Evolutionary conservation across 257 asterid genomes (phyloP), one percentile per base, ranked within the genome.

Genomic region (Gynochthodes officinalis): DNA sequence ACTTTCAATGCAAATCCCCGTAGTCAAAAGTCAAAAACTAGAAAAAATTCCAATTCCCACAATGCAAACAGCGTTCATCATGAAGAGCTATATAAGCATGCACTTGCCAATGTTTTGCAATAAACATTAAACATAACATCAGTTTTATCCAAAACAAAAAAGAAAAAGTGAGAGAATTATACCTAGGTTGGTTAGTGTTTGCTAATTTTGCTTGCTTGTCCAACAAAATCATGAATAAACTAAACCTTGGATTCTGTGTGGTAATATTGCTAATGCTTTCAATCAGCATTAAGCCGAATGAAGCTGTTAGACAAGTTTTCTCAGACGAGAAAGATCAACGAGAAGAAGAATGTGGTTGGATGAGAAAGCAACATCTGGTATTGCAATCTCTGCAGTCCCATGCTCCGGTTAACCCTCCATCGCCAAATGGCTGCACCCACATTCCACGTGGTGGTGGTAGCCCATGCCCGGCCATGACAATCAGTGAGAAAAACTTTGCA

Each of bases 391-490:
- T 76, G 27, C 52, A 12, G 61, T 0, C n/a, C 67, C 13, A 39
- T 27, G 0, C 27, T 2, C 42, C 58, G 0, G 19, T 39, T 73
- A 60, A 7, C 0, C 75, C 82, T 11, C 86, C 82, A 12, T 42
- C 78, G 3, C 81, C 78, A 0, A 81, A 69, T 46, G 60, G 79
- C 55, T 73, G 71, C 52, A 37, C 78, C 2, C 73, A 79, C 81
- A 23, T 78, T 35, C 76, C n/a, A n/a, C n/a, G n/a, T n/a, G n/a
- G n/a, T n/a, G n/a, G n/a, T n/a, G n/a, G n/a, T n/a, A n/a, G n/a
- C n/a, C n/a, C n/a, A n/a, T n/a, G n/a, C n/a, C n/a, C n/a, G n/a
- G n/a, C n/a, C n/a, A n/a, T n/a, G n/a, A n/a, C n/a, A n/a, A n/a
- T n/a, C n/a, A n/a, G n/a, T n/a, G n/a, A n/a, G n/a, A n/a, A n/a